A percentile compares a stretch with the other conserved stretches of the same genome.
Evolutionary conservation across 2,329 filamentous ascomycete species (phyloP).

Genomic region (Phaeosphaeriaceae sp.): DNA sequence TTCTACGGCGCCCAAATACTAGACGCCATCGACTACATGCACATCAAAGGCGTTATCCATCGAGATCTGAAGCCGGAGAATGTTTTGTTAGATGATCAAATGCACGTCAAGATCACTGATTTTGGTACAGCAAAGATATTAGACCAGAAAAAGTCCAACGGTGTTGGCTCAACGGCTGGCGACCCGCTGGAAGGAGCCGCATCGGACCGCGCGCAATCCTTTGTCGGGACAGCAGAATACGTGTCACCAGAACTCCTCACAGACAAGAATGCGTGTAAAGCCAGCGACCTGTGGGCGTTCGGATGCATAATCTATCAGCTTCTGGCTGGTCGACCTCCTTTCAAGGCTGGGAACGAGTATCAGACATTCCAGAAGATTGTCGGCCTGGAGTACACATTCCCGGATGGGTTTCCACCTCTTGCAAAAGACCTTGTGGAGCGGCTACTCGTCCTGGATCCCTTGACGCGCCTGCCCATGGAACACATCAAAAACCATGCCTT

Average conservation of each 20-base stretch:
- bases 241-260: constrained; percentile 97
- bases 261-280: constrained; percentile 96
- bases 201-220: constrained; percentile 83
- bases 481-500: constrained; percentile 97
- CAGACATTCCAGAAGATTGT: constrained; percentile 99
- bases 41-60: constrained; percentile 93
- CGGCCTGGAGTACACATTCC: constrained; percentile 91
- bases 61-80: constrained; percentile 97
- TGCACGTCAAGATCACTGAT: constrained; percentile 98
- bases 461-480: constrained; percentile 84
- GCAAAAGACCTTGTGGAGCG: constrained; percentile 91
- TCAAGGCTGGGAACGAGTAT: constrained; percentile 96
- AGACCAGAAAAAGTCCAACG: constrained; percentile 58
- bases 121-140: constrained; percentile 98
- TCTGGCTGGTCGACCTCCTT: constrained; percentile 91
- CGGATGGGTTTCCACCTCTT: constrained; percentile 81
- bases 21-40: constrained; percentile 98
- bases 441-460: constrained; percentile 86
- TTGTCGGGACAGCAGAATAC: constrained; percentile 97
- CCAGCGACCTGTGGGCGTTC: constrained; percentile 97
- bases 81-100: constrained; percentile 89
- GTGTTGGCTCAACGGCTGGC: constrained; percentile 48
- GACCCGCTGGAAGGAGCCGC: constrained; percentile 65
- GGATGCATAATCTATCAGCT: constrained; percentile 98
- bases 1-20: constrained; percentile 97